Base-by-base conservation (phyloP, 1,284 basidiomycete species). In the Abortiporus biennis region DNA sequence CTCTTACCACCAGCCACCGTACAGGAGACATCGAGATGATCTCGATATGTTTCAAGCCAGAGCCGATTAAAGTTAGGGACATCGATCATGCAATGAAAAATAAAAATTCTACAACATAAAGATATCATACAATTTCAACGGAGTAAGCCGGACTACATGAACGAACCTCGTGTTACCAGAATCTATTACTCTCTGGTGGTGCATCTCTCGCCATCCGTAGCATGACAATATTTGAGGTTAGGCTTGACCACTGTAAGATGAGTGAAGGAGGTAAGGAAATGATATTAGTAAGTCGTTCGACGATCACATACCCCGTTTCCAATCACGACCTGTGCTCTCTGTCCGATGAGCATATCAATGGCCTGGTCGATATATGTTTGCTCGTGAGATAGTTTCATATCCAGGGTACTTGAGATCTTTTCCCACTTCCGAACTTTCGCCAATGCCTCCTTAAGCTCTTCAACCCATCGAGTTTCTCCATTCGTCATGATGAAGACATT, bases 291-390 rank as follows among this genome's bases (percentile, higher is more conserved):
- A 16, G n/a, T n/a, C 38, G 21, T 42, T 22, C 8, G 21, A 29
- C n/a, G 27, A 6, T 12, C 6, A 68, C 80, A 60, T 54, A 86
- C 82, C 58, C 85, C 88, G 53, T 90, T 92, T 1, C 73, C 74
- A 31, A 76, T 54, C 33, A 76, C 63, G 8, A 68, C 63, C 45
- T 73, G 62, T 12, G 71, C 68, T 36, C 63, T 53, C 52, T 65
- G 54, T 9, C 65, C 72, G 33, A 76, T 58, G 23, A 66, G 59
- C 72, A 75, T 75, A 48, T 76, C 74, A 43, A 71, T 44, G 17
- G 56, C 58, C 49, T 72, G 71, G 29, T 64, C 54, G 36, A 69
- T 57, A 34, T 62, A 65, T 50, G 62, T 63, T 50, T 72, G 58
- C 48, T 72, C 67, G 56, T 57, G 56, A n/a, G 52, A 63, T 13